These are phyloP conservation scores for Coccomyxa subellipsoidea DNA, from an alignment of 163 green algal species.

Conservation along the genomic window DNA sequence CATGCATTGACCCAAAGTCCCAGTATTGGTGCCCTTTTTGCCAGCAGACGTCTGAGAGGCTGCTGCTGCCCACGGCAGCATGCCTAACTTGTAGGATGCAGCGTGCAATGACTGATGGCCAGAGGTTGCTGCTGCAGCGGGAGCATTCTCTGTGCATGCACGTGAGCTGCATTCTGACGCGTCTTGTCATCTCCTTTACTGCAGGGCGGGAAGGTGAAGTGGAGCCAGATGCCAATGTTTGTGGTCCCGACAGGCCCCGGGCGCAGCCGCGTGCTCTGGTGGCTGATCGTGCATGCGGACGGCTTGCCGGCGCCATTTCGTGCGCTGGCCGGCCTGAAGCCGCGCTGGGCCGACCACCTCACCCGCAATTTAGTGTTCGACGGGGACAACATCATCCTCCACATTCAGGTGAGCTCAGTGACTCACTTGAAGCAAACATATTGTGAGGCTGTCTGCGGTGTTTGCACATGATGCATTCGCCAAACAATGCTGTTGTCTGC, in stretches of 20 bases:
- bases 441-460: no score
- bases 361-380: neutral
- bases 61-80: no score
- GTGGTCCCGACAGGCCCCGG: neutral
- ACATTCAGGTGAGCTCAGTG: neutral
- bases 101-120: no score
- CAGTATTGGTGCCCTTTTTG: no score
- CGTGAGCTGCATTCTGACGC: neutral
- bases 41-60: no score
- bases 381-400: neutral
- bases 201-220: neutral
- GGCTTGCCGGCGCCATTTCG: neutral
- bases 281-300: neutral
- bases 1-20: no score
- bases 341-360: constrained; percentile 1
- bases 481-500: no score
- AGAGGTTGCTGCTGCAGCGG: no score
- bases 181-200: neutral
- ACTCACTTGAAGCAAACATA: no score
- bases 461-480: neutral
- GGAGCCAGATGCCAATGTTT: constrained; percentile 5
- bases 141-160: no score
- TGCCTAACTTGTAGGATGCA: no score
- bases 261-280: constrained; percentile 1
- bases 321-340: neutral